These are phyloP conservation scores for Mycena indigotica DNA, from an alignment of 768 basidiomycete genomes.

Conservation along the genomic window DNA sequence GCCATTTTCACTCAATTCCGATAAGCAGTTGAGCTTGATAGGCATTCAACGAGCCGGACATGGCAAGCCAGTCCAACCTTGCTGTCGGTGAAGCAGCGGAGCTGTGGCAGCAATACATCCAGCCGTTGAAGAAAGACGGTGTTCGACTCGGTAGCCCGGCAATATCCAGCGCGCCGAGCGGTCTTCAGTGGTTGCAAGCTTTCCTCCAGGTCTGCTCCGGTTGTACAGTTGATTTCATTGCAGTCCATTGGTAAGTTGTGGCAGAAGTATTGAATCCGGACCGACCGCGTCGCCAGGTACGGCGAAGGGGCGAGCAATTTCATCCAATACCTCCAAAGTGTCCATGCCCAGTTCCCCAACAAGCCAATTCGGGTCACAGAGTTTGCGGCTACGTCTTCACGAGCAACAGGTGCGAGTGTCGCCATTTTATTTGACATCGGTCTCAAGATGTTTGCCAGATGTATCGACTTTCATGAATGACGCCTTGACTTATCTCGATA, in stretches of 20 bases:
- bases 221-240: constrained; percentile 25
- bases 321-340: constrained; percentile 34
- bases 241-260: constrained; percentile 43
- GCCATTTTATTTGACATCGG: not conserved
- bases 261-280: too few species aligned
- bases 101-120: constrained; percentile 27
- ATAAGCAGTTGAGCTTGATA: not conserved
- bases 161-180: constrained; percentile 21
- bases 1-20: not conserved
- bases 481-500: constrained; percentile 6
- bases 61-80: constrained; percentile 21
- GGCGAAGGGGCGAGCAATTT: constrained; percentile 37
- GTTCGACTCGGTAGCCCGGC: constrained; percentile 27
- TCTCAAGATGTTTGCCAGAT: not conserved
- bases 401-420: not conserved
- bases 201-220: constrained; percentile 23
- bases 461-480: constrained; percentile 3
- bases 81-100: constrained; percentile 17
- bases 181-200: constrained; percentile 21
- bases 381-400: constrained; percentile 25
- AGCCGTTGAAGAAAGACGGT: constrained; percentile 23
- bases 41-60: constrained; percentile 29
- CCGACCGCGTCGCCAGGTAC: constrained; percentile 24
- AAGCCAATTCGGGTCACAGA: constrained; percentile 42
- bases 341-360: constrained; percentile 36